These are phyloP conservation scores for Tetrapisispora namnaoensis DNA, from an alignment of 805 yeast genomes.

Conservation along the genomic window DNA sequence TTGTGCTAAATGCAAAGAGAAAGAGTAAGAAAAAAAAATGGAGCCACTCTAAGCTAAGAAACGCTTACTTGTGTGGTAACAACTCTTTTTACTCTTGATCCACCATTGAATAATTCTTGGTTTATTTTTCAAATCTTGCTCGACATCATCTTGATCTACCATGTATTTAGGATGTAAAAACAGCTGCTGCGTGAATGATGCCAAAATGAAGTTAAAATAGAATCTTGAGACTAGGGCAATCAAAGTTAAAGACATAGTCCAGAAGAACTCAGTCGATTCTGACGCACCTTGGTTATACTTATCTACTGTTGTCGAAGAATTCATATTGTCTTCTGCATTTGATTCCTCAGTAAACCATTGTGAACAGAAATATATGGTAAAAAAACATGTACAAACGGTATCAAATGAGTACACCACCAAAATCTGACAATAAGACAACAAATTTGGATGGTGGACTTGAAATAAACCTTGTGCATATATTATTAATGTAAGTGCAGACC, in stretches of 20 bases:
- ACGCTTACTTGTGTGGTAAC: slow-evolving; percentile 25
- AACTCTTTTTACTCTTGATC: slow-evolving; percentile 23
- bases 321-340: not conserved
- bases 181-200: slow-evolving; percentile 52
- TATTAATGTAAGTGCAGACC: slow-evolving; percentile 54
- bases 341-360: slow-evolving; percentile 59
- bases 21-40: too few relatives aligned
- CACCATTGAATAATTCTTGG: slow-evolving; percentile 21
- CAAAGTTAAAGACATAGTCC: slow-evolving; percentile 44
- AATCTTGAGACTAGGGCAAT: slow-evolving; percentile 40
- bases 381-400: slow-evolving; percentile 54
- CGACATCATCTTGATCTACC: slow-evolving; percentile 31
- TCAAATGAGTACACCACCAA: slow-evolving; percentile 57
- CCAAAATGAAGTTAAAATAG: slow-evolving; percentile 49
- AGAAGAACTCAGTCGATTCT: slow-evolving; percentile 44
- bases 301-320: not conserved
- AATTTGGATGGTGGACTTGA: slow-evolving; percentile 43
- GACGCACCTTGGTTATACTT: slow-evolving; percentile 50
- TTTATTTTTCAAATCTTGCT: slow-evolving; percentile 29
- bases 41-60: slow-evolving; percentile 7
- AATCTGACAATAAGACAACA: slow-evolving; percentile 53
- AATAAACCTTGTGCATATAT: slow-evolving; percentile 52
- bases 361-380: slow-evolving; percentile 62
- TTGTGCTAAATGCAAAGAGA: too few relatives aligned
- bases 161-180: slow-evolving; percentile 38